phyloP scores from a whole-genome alignment of 2,329 filamentous ascomycete genomes.

The Aspergillus proliferans region DNA sequence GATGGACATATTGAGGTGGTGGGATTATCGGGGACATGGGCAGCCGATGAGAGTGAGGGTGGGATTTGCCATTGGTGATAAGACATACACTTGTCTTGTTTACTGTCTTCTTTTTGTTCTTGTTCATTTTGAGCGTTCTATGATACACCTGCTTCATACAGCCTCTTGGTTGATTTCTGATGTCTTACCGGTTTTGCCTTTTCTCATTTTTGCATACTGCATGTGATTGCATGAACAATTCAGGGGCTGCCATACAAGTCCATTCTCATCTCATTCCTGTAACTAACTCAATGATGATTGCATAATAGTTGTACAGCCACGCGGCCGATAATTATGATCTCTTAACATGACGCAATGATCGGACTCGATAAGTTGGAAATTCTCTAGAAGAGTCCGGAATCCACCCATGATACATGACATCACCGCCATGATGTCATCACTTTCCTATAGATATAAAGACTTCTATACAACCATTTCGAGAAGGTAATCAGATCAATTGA shows the following conservation, averaged over 20 bases:
- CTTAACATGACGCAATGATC: background rate
- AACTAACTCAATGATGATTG: background rate
- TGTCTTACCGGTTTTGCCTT: too few species aligned
- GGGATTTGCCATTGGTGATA: conserved; percentile 52
- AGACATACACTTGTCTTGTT: background rate
- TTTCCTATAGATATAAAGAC: background rate
- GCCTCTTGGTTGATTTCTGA: too few species aligned
- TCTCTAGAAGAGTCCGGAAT: too few species aligned
- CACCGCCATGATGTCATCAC: background rate
- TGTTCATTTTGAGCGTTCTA: background rate
- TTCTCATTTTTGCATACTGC: too few species aligned
- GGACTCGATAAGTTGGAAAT: background rate
- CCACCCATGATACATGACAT: background rate
- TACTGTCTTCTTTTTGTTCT: background rate
- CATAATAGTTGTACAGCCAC: too few species aligned
- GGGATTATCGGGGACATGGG: conserved; percentile 80
- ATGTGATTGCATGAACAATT: too few species aligned
- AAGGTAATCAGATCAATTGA: background rate
- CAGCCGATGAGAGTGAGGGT: conserved; percentile 73
- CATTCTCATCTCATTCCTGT: too few species aligned
- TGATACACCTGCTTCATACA: background rate
- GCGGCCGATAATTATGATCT: too few species aligned
- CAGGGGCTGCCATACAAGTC: too few species aligned
- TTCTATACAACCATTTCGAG: background rate
- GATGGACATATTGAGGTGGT: conserved; percentile 53